phyloP scores from a whole-genome alignment of 495 filamentous ascomycete genomes.

The Sordaria brevicollis region DNA sequence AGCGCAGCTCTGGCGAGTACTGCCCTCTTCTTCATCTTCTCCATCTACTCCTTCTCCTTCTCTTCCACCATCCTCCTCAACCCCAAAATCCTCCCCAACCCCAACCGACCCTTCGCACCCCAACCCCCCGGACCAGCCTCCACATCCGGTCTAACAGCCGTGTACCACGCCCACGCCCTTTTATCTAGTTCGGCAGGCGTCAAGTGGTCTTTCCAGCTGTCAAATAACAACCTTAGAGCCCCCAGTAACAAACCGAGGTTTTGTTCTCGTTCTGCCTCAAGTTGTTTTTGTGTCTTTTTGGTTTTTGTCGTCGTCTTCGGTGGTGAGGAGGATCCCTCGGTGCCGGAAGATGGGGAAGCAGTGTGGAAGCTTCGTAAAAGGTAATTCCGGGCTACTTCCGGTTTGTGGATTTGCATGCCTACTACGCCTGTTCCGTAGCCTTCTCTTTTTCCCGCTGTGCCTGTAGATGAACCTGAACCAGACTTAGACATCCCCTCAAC shows the following conservation, averaged over 20 bases:
- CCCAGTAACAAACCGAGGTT: slow-evolving; percentile 57
- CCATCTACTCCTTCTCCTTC: neutral
- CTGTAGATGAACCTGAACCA: slow-evolving; percentile 5
- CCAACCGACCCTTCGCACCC: slow-evolving; percentile 68
- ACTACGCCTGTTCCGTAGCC: slow-evolving; percentile 15
- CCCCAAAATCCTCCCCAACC: slow-evolving; percentile 53
- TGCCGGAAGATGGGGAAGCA: too few species aligned
- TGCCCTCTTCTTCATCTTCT: too few species aligned
- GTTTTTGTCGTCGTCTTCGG: slow-evolving; percentile 12
- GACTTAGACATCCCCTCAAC: slow-evolving; percentile 43
- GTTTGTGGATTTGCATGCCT: slow-evolving; percentile 55
- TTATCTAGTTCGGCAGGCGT: slow-evolving; percentile 54
- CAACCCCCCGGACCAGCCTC: slow-evolving; percentile 62
- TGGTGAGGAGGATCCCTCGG: neutral
- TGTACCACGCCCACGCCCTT: slow-evolving; percentile 73
- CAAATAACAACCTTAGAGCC: slow-evolving; percentile 56
- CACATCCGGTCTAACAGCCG: slow-evolving; percentile 61
- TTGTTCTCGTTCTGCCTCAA: slow-evolving; percentile 48
- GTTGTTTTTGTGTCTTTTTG: slow-evolving; percentile 34
- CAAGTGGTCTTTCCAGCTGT: slow-evolving; percentile 55
- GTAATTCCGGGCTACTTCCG: slow-evolving; percentile 52
- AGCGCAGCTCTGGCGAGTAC: too few species aligned
- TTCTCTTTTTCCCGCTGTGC: slow-evolving; percentile 6
- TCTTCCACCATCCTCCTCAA: slow-evolving; percentile 29
- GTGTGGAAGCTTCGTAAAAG: slow-evolving; percentile 47